Percentiles rank a stretch among this genome's conserved stretches.
Evolutionary conservation across 345 rosid species (phyloP).

Genomic region (rapeseed (Brassica napus)): Da-Ae NC_063446.1:6152001-6152500

Average conservation of each 20-base stretch:
- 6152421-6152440: slow-evolving; percentile 7
- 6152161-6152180: not conserved
- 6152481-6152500: slow-evolving; percentile 13
- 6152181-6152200: not conserved
- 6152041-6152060: not conserved
- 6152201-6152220: not conserved
- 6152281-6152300: slow-evolving; percentile 18
- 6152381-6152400: not conserved
- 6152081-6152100: not conserved
- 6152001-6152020: not conserved
- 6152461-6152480: slow-evolving; percentile 17
- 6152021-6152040: not conserved
- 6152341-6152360: slow-evolving; percentile 10
- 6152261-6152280: not conserved
- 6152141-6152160: not conserved
- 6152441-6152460: slow-evolving; percentile 19
- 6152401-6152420: not conserved
- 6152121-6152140: not conserved
- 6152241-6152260: not conserved
- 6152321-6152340: slow-evolving; percentile 22
- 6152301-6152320: not conserved
- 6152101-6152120: not conserved
- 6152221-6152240: slow-evolving; percentile 6
- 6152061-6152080: not conserved
- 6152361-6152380: not conserved